Base-by-base conservation (phyloP, 1,139 yeast genomes). In the Suhomyces terraborum region DNA sequence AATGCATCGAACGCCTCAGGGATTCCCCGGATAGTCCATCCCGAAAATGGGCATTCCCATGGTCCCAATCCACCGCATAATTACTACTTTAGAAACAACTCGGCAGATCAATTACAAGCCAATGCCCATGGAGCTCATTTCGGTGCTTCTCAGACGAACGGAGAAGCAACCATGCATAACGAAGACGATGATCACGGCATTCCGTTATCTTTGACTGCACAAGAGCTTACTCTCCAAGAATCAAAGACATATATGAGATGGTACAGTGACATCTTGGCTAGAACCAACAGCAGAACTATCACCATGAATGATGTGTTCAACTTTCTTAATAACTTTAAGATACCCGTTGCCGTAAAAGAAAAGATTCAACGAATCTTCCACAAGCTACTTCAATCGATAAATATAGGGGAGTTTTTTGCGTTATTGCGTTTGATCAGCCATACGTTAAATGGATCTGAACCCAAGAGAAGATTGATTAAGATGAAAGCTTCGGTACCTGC, bases 321-420 rank as follows among this genome's bases (percentile, higher is more conserved):
- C 35, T 85, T 85, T 51, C 62, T 85, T 43, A 60, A 68, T 46
- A 85, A 85, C 58, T 85, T 85, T 62, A 74, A 70, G 45, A 66
- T 85, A 13, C 55, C 78, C 1, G 63, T 63, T 1, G 49, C 54
- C 1, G 53, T 73, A 6, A 75, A 75, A 51, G 73, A 69, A 8
- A 59, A 74, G 41, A 67, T 84, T 38, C 65, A 62, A 38, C 64
- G 66, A 28, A 70, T 84, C 8, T 84, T 84, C 53, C 63, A 66
- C 43, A 74, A 77, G 40, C 73, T 77, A 38, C 56, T 71, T 24
- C 57, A 62, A 40, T 73, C 83, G 8, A 67, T 84, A 42, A 83
- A 82, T 52, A 78, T 84, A 44, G 91, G 91, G 4, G 88, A 84
- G 57, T 85, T 85, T 58, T 85, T 81, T 62, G 93, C 93, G 1